A percentile compares a stretch with the other conserved stretches of the same genome.
Conservation (phyloP, 345 rosid species). For the Eucalyptus melliodora region DNA sequence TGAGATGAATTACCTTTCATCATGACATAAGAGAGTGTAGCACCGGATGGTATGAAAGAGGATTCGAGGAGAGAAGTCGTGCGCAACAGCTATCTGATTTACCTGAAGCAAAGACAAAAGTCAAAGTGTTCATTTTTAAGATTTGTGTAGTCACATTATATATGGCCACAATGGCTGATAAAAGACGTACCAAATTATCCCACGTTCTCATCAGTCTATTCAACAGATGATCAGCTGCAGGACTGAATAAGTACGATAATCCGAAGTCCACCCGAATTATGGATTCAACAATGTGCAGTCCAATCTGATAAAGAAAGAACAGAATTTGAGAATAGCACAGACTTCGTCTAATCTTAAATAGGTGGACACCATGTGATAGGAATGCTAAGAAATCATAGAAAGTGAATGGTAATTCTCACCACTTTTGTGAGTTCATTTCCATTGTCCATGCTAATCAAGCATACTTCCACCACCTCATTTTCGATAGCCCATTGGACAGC, state of each 20-base stretch:
- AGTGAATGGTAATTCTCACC: not conserved
- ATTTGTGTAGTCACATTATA: not conserved
- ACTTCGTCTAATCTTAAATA: not conserved
- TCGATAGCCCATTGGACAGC: not conserved
- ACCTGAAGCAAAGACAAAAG: not conserved
- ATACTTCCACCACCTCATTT: not conserved
- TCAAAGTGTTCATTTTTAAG: not conserved
- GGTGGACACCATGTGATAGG: not conserved
- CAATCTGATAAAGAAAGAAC: not conserved
- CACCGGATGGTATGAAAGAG: conserved; percentile 1
- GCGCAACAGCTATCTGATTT: not conserved
- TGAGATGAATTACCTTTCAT: not conserved
- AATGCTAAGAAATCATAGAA: not conserved
- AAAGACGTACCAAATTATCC: not conserved
- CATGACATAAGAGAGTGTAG: not conserved
- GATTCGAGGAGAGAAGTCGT: not conserved
- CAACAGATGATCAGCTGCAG: not conserved
- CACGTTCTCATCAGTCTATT: not conserved
- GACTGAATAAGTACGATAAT: not conserved
- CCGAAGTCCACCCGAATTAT: not conserved
- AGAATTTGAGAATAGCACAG: not conserved
- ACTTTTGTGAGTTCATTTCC: not conserved
- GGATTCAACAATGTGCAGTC: not conserved
- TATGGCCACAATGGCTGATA: not conserved
- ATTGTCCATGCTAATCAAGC: not conserved